A percentile compares a stretch with the other conserved stretches of the same genome.
Conservation (phyloP, 352 stramenopile species). For the Pythium inflatum region DNA sequence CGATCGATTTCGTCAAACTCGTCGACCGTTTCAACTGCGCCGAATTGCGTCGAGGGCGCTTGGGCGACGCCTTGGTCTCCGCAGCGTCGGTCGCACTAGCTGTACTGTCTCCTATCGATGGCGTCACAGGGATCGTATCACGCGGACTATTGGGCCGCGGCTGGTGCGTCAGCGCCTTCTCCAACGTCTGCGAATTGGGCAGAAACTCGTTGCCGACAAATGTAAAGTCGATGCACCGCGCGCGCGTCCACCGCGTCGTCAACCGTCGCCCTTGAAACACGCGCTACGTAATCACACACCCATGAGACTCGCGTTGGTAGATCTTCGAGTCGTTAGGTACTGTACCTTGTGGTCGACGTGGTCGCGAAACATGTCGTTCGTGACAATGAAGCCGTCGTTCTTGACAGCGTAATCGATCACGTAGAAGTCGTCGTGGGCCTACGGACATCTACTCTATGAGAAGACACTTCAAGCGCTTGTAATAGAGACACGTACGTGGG, state of each 20-base stretch:
- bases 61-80: not conserved
- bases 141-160: constrained; percentile 16
- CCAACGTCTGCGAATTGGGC: constrained; percentile 86
- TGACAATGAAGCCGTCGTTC: constrained; percentile 88
- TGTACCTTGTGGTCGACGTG: constrained; percentile 76
- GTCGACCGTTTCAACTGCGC: not conserved
- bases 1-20: constrained; percentile 11
- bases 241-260: constrained; percentile 62
- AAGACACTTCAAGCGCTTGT: too few relatives aligned
- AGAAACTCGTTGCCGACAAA: constrained; percentile 91
- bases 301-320: too few relatives aligned
- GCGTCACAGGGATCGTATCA: constrained; percentile 11
- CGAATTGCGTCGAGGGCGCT: not conserved
- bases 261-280: constrained; percentile 68
- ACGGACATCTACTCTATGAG: not conserved
- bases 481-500: constrained; percentile 45
- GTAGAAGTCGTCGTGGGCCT: constrained; percentile 91
- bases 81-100: not conserved
- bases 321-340: too few relatives aligned
- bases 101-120: too few relatives aligned
- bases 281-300: too few relatives aligned
- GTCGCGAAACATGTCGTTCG: constrained; percentile 93
- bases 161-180: constrained; percentile 53
- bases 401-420: constrained; percentile 92
- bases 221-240: constrained; percentile 86